phyloP scores from a whole-genome alignment of 192 early-diverging fungal species.

The Coemansia sp. region DNA sequence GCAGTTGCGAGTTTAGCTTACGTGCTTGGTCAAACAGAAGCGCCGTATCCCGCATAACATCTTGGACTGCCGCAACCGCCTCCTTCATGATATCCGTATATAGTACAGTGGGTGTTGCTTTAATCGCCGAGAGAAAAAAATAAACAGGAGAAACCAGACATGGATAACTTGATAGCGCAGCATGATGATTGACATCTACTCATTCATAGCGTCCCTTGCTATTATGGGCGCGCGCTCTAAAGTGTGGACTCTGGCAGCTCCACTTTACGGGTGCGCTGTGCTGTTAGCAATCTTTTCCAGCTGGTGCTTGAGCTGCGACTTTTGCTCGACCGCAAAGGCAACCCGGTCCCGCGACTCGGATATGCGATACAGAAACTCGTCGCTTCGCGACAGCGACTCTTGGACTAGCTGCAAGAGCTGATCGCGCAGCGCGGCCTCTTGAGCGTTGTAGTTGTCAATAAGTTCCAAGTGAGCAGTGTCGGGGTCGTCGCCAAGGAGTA shows the following conservation, averaged over 20 bases:
- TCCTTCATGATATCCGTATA: slow-evolving; percentile 28
- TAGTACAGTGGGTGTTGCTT: neutral
- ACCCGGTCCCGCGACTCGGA: slow-evolving; percentile 43
- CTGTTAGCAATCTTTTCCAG: slow-evolving; percentile 21
- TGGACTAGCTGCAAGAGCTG: slow-evolving; percentile 46
- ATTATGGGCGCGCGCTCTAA: neutral
- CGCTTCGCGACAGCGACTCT: slow-evolving; percentile 47
- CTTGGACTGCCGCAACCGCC: slow-evolving; percentile 32
- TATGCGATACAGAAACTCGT: slow-evolving; percentile 47
- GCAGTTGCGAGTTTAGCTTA: slow-evolving; percentile 35
- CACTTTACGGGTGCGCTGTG: neutral
- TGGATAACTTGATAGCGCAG: neutral
- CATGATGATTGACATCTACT: neutral
- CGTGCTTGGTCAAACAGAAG: slow-evolving; percentile 41
- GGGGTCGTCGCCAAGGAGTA: slow-evolving; percentile 46
- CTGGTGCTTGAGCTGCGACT: slow-evolving; percentile 35
- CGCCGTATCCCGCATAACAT: slow-evolving; percentile 49
- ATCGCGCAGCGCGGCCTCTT: slow-evolving; percentile 32
- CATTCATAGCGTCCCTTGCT: neutral
- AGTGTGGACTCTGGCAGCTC: neutral
- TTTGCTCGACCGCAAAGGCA: slow-evolving; percentile 44
- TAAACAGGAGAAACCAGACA: neutral
- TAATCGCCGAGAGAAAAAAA: neutral
- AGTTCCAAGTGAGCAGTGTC: slow-evolving; percentile 44
- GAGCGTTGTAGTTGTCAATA: slow-evolving; percentile 31